Percentiles rank a stretch among this genome's conserved stretches.
phyloP scores from a whole-genome alignment of 345 rosid species.

The Melastoma malabathricum region DNA sequence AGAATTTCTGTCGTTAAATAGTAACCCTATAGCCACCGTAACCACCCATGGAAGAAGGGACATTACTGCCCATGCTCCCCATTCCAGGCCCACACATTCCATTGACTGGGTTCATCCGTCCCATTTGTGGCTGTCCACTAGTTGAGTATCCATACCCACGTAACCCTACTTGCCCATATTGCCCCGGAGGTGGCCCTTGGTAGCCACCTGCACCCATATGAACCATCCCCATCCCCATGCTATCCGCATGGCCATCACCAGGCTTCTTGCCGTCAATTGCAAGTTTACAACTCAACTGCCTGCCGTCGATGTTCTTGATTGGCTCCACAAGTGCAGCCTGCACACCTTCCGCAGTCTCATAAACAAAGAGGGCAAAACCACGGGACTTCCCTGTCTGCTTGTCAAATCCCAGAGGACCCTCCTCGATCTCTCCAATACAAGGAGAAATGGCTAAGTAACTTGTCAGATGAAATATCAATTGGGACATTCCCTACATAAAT shows the following conservation, averaged over 20 bases:
- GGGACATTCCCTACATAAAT: conserved; percentile 30
- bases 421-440: conserved; percentile 32
- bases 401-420: conserved; percentile 39
- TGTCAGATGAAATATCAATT: conserved; percentile 17
- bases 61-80: conserved; percentile 7
- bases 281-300: conserved; percentile 25
- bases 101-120: conserved; percentile 24
- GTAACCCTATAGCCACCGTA: conserved; percentile 37
- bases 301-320: conserved; percentile 26
- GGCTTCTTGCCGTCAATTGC: conserved; percentile 68
- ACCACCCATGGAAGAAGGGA: conserved; percentile 25
- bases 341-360: conserved; percentile 29
- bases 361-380: conserved; percentile 32
- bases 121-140: conserved; percentile 16
- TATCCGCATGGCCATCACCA: conserved; percentile 27
- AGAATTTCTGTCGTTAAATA: too few relatives aligned
- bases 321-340: conserved; percentile 25
- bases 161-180: conserved; percentile 11
- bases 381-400: conserved; percentile 23
- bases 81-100: conserved; percentile 16
- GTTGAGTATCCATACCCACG: conserved; percentile 25
- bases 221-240: conserved; percentile 28
- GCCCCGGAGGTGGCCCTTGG: conserved; percentile 2
- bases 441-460: conserved; percentile 19
- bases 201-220: conserved; percentile 24